Percentiles rank a stretch among this genome's conserved stretches.
phyloP scores from a whole-genome alignment of 2,329 filamentous ascomycete species.

The Cladosporium velox region DNA sequence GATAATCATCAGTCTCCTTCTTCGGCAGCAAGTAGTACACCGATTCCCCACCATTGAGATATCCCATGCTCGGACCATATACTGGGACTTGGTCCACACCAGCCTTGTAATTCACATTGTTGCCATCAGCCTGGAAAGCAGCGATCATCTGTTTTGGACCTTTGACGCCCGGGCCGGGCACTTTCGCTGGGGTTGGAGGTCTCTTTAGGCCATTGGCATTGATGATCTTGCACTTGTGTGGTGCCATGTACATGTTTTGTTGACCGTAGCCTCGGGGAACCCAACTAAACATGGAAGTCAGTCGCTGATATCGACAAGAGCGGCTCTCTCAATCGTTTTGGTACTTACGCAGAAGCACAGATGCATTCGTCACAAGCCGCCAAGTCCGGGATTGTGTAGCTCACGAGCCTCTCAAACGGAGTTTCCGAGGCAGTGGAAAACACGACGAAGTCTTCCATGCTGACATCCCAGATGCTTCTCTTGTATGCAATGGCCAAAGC shows the following conservation, averaged over 20 bases:
- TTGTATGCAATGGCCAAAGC: not conserved
- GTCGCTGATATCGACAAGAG: not conserved
- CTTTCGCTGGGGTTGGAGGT: not conserved
- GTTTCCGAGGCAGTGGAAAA: not conserved
- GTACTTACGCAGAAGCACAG: not conserved
- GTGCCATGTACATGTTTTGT: slow-evolving; percentile 4
- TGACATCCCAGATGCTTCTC: not conserved
- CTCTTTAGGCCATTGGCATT: not conserved
- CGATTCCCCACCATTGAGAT: not conserved
- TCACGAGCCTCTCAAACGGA: not conserved
- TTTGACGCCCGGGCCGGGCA: not conserved
- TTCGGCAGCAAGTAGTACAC: not conserved
- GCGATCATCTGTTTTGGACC: not conserved
- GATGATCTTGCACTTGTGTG: not conserved
- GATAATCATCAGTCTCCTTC: not conserved
- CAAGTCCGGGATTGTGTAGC: not conserved
- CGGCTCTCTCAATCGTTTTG: not conserved
- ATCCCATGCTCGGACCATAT: not conserved
- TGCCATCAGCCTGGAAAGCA: slow-evolving; percentile 1
- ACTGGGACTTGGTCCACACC: not conserved
- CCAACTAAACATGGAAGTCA: not conserved
- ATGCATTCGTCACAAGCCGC: not conserved
- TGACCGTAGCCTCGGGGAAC: not conserved
- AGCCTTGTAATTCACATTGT: not conserved
- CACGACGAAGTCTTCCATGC: not conserved